Conservation (phyloP, 176 grass and related monocot genomes). For the Aechmea fasciata region DNA sequence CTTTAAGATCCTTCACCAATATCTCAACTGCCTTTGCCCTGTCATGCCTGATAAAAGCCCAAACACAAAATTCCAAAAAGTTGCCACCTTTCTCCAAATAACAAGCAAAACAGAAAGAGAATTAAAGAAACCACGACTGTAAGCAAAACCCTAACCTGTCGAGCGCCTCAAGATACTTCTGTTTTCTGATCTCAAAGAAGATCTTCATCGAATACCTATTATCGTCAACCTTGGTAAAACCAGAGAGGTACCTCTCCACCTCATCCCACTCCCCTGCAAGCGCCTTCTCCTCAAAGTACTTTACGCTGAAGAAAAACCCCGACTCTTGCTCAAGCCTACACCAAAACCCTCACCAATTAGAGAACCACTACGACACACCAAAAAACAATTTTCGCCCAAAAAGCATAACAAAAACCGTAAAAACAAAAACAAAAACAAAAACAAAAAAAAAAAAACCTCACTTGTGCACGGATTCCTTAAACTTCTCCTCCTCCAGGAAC, state of each 20-base stretch:
- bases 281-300: slow-evolving; percentile 92
- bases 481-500: slow-evolving; percentile 99
- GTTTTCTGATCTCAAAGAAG: slow-evolving; percentile 98
- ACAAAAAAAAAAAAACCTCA: slow-evolving; percentile 37
- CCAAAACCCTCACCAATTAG: slow-evolving; percentile 4
- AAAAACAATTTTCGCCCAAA: slow-evolving; percentile 9
- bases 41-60: slow-evolving; percentile 65
- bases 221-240: slow-evolving; percentile 96
- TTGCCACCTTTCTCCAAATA: background rate
- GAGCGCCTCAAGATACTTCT: slow-evolving; percentile 97
- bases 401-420: background rate
- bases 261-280: slow-evolving; percentile 90
- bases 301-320: slow-evolving; percentile 88
- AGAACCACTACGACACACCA: background rate
- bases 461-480: slow-evolving; percentile 96
- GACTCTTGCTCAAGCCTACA: slow-evolving; percentile 91
- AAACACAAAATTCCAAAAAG: slow-evolving; percentile 4
- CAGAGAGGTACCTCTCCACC: slow-evolving; percentile 91
- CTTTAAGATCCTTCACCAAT: slow-evolving; percentile 95
- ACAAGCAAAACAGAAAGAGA: background rate
- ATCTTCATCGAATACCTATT: slow-evolving; percentile 99
- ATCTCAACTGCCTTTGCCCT: slow-evolving; percentile 90
- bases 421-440: slow-evolving; percentile 25
- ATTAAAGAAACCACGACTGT: background rate
- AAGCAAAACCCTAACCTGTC: slow-evolving; percentile 47